Base-by-base conservation (phyloP, 1,284 basidiomycete genomes). In the Moesziomyces sp. region DNA sequence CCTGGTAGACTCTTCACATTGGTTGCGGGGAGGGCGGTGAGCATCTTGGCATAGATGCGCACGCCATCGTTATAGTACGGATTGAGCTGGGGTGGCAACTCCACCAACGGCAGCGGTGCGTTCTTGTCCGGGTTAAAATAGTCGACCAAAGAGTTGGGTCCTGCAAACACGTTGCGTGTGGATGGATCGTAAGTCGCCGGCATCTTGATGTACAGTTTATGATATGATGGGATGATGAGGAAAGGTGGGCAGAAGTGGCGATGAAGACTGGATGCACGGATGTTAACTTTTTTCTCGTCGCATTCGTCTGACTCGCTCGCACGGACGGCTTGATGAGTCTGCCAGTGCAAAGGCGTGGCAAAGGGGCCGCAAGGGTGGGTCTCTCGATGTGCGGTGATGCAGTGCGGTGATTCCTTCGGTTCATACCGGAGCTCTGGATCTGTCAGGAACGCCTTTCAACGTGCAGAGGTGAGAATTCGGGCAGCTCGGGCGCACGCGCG, bases 1-100 rank as follows among this genome's bases (percentile, higher is more conserved):
- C 72, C 72, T 40, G 74, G 74, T 24, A 76, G 43, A 19, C 70
- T 73, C 56, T 76, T 76, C 53, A 76, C 71, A 46, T 76, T 76
- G 35, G 56, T 64, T 0, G 74, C 74, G 5, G 74, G 74, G 18
- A 76, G 30, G 13, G 65, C 63, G 13, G 67, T 66, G 23, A 69
- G 60, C 70, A 76, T 68, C 63, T 76, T 76, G 21, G 69, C 74
- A 28, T 67, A 76, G 62, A 76, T 67, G 23, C 69, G 42, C 18
- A 76, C 74, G n/a, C 62, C 58, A 44, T 66, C 61, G 13, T 56
- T 52, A 52, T 62, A 45, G 52, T 45, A 76, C 13, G 74, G 74
- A 42, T 76, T 74, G 33, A 74, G 58, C 46, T 51, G n/a, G 3
- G 33, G 42, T 24, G 74, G 74, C 40, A 76, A 44, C 44, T 76